Evolutionary conservation across 2,329 filamentous ascomycete genomes (phyloP), one percentile per base, ranked within the genome.

Genomic region (Paraconiothyrium brasiliense): DNA sequence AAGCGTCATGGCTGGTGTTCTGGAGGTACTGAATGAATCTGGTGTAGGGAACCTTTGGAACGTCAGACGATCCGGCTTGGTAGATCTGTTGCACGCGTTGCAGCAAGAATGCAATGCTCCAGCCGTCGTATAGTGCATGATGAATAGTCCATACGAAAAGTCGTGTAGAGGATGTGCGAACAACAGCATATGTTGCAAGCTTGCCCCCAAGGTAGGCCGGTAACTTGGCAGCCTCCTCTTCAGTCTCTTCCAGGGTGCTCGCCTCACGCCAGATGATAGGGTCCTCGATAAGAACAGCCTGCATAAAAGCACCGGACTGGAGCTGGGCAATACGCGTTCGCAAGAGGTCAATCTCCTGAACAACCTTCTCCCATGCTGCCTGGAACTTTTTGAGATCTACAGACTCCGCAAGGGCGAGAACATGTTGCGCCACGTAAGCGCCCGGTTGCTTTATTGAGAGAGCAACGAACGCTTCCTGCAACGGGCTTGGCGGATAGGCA

Each of bases 341-440:
- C 11, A 86, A 73, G 20, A 85, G 84, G 34, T 83, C 80, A 30
- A 81, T 71, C 39, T 82, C 79, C 8, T 79, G 67, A 2, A 84
- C 78, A 4, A 80, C 76, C 13, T 75, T 73, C 52, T 84, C 78
- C 83, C 83, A 86, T 0, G 83, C 78, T 9, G 73, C 66, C 62
- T 81, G 83, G 73, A 85, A 82, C 32, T 73, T 76, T 8, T 69
- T 67, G 3, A 84, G 44, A 59, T 84, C 76, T 5, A 83, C 66
- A 3, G 73, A 58, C 4, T 69, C 57, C 0, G 77, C 71, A 2
- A 85, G 77, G 4, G 71, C 70, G 54, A 83, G 79, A 0, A 82
- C 69, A 41, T 81, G 80, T 54, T 83, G 81, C 7, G 82, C 82
- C 39, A 84, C 77, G 61, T 86, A 85, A 4, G 83, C 81, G 14